Evolutionary conservation across 179 eudicot species (phyloP), one percentile per base, ranked within the genome.

Genomic region (Camellia oleifera): DNA sequence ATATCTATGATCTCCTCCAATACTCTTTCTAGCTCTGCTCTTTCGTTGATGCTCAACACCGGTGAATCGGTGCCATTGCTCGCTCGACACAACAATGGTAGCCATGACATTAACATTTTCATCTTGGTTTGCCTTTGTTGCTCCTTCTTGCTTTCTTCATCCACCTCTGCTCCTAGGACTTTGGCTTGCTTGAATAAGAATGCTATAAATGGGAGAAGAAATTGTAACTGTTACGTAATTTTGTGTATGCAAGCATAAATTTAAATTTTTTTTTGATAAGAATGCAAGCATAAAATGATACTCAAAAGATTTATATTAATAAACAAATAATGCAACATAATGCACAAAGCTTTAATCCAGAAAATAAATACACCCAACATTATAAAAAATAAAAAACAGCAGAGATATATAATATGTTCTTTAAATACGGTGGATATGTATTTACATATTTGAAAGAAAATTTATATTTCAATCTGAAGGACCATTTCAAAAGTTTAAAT

Each of bases 1-100:
- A 32, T 45, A 72, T 83, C 91, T 26, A 91, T 93, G 9, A 84
- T 87, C 61, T 87, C 90, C 69, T 90, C 92, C 74, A 94, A 18
- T 5, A 78, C 79, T 40, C 76, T 84, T 60, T 94, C 98, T 5
- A 91, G 57, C 77, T 90, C 95, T 7, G 77, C 75, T 81, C 89
- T 86, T 52, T 94, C 97, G 12, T 57, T 81, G 50, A 82, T 69
- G 82, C 89, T 93, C 57, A 94, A 86, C 0, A 91, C 83, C 0
- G 97, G 98, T 0, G 92, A 77, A 76, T 91, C 96, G 5, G 88
- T 86, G 62, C 97, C 97, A 17, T 84, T 88, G 94, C 85, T 90
- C 7, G 94, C 93, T 65, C 88, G 86, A 58, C 97, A 94, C 56
- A 93, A 79, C 74, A 93, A 77, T 2, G 98, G 98, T 45, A 94